These are phyloP conservation scores for Grosmannia clavigera DNA, from an alignment of 2,329 filamentous ascomycete species.

Conservation along the genomic window DNA sequence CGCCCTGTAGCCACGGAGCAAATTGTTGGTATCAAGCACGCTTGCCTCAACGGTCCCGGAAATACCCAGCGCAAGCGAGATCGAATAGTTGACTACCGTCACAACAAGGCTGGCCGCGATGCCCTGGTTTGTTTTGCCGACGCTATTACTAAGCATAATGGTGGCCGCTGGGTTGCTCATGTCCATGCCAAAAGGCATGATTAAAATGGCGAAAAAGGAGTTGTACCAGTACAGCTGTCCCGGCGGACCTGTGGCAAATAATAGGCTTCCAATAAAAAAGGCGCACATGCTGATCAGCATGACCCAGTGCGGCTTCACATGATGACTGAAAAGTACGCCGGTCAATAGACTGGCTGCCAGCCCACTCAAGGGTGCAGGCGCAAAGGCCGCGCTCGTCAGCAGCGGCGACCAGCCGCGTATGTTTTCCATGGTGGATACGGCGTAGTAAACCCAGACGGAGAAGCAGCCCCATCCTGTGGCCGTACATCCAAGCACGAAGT, in stretches of 20 bases:
- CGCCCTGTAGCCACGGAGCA: conserved; percentile 23
- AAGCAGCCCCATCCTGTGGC: conserved; percentile 30
- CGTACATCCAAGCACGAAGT: conserved; percentile 36
- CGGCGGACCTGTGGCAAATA: conserved; percentile 35
- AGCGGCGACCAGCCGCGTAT: conserved; percentile 27
- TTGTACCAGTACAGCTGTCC: conserved; percentile 53
- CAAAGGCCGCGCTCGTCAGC: conserved; percentile 30
- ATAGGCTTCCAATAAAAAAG: conserved; percentile 28
- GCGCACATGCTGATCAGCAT: conserved; percentile 31
- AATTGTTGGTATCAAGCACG: conserved; percentile 17
- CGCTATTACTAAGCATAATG: conserved; percentile 43
- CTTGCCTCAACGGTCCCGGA: conserved; percentile 49
- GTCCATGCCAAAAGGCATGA: conserved; percentile 54
- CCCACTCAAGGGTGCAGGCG: conserved; percentile 30
- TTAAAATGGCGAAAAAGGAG: conserved; percentile 42
- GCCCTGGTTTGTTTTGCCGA: conserved; percentile 32
- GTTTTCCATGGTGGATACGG: conserved; percentile 24
- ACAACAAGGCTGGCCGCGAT: conserved; percentile 43
- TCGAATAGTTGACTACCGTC: conserved; percentile 57
- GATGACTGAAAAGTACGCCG: conserved; percentile 26
- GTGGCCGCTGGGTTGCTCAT: conserved; percentile 53
- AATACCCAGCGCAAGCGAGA: conserved; percentile 52
- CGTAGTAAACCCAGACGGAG: conserved; percentile 28
- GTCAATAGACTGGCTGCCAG: conserved; percentile 31
- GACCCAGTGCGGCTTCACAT: conserved; percentile 24